Evolutionary conservation across 176 grass and related monocot genomes (phyloP).

Genomic region (Bothriochloa decipiens): DNA sequence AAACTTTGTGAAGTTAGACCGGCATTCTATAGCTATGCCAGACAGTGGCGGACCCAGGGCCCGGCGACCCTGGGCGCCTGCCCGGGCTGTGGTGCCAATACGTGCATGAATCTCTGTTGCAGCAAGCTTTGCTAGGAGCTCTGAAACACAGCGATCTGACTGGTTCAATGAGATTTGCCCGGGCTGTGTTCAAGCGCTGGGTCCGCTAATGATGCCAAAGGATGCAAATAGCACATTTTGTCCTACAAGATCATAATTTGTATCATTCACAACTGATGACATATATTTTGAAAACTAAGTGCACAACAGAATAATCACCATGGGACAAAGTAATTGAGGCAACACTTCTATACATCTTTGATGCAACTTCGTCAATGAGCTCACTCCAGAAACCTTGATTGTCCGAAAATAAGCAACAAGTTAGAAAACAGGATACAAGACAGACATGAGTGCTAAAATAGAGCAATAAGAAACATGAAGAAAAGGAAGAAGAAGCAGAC

Average conservation of each 20-base stretch:
- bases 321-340: slow-evolving; percentile 5
- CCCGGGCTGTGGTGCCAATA: no score
- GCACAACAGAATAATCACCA: slow-evolving; percentile 6
- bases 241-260: background rate
- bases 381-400: background rate
- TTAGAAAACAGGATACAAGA: background rate
- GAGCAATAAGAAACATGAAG: slow-evolving; percentile 3
- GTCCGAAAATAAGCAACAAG: background rate
- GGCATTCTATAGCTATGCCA: slow-evolving; percentile 1
- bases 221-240: slow-evolving; percentile 18
- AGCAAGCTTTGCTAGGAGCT: no score
- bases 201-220: background rate
- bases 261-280: background rate
- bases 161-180: no score
- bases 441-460: background rate
- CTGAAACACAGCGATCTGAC: no score
- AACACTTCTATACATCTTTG: slow-evolving; percentile 3
- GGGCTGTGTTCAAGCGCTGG: no score
- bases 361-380: background rate
- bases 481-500: background rate
- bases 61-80: no score
- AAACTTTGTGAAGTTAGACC: slow-evolving; percentile 7
- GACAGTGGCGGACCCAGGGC: no score
- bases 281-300: background rate
- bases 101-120: no score